Conservation (phyloP, 1,139 yeast species). For the Pichia inconspicua region DNA sequence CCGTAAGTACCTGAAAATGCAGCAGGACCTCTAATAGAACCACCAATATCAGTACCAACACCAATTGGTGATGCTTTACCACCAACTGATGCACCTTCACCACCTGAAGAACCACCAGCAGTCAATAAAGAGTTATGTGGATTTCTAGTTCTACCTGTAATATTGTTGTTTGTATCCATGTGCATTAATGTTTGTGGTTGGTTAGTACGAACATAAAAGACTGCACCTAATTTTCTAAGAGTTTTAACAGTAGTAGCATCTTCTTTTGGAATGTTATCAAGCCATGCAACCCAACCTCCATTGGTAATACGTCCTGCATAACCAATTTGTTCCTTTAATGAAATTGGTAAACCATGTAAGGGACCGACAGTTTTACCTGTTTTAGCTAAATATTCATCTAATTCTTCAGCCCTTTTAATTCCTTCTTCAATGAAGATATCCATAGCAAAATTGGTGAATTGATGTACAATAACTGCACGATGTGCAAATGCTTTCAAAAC, state of each 20-base stretch:
- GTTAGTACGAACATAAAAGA: slow-evolving; percentile 48
- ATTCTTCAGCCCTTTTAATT: slow-evolving; percentile 42
- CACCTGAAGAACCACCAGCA: slow-evolving; percentile 70
- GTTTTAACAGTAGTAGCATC: slow-evolving; percentile 46
- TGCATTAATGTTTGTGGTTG: slow-evolving; percentile 55
- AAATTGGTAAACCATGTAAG: slow-evolving; percentile 71
- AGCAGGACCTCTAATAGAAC: slow-evolving; percentile 70
- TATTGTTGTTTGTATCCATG: slow-evolving; percentile 42
- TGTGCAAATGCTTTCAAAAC: slow-evolving; percentile 39
- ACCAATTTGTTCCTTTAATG: slow-evolving; percentile 66
- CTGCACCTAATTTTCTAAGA: slow-evolving; percentile 58
- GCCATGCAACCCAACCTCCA: slow-evolving; percentile 52
- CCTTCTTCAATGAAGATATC: slow-evolving; percentile 54
- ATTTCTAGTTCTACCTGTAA: slow-evolving; percentile 46
- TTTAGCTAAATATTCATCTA: slow-evolving; percentile 44
- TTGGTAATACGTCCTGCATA: slow-evolving; percentile 51
- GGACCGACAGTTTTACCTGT: slow-evolving; percentile 64
- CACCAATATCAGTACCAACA: slow-evolving; percentile 75
- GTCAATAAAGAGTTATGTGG: slow-evolving; percentile 45
- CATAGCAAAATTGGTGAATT: slow-evolving; percentile 51
- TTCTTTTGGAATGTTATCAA: slow-evolving; percentile 42
- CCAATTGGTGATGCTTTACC: slow-evolving; percentile 63
- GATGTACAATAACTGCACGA: slow-evolving; percentile 40
- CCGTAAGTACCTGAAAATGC: slow-evolving; percentile 64
- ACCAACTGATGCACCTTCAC: slow-evolving; percentile 65